phyloP scores from a whole-genome alignment of 371 early-diverging fungal genomes.

The Mucor plumbeus region DNA sequence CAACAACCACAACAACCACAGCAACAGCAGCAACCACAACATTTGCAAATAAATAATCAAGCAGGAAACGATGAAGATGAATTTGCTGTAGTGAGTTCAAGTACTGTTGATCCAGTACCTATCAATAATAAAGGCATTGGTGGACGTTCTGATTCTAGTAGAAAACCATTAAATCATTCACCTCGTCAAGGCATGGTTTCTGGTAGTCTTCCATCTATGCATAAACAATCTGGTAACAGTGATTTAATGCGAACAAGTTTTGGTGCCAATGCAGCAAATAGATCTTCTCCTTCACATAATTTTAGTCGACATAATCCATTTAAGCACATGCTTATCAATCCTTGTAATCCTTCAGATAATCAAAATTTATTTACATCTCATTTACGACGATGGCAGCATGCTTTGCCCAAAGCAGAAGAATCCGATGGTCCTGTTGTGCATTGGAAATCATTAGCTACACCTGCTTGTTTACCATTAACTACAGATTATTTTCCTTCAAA shows the following conservation, averaged over 20 bases:
- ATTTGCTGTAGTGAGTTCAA: slow-evolving; percentile 55
- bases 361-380: slow-evolving; percentile 66
- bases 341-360: slow-evolving; percentile 73
- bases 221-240: slow-evolving; percentile 56
- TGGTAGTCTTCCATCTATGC: slow-evolving; percentile 48
- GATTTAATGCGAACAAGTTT: slow-evolving; percentile 49
- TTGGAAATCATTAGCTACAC: slow-evolving; percentile 89
- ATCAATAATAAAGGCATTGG: slow-evolving; percentile 51
- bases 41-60: slow-evolving; percentile 7
- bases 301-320: slow-evolving; percentile 28
- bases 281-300: slow-evolving; percentile 49
- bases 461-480: slow-evolving; percentile 94
- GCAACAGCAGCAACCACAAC: not conserved
- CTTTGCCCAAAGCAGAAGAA: slow-evolving; percentile 62
- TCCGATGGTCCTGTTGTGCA: slow-evolving; percentile 60
- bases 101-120: slow-evolving; percentile 67
- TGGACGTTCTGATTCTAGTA: slow-evolving; percentile 24
- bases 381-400: slow-evolving; percentile 84
- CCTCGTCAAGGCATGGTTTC: slow-evolving; percentile 44
- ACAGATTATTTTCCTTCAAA: slow-evolving; percentile 86
- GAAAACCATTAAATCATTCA: slow-evolving; percentile 38
- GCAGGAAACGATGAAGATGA: slow-evolving; percentile 56
- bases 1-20: slow-evolving; percentile 9
- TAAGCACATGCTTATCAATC: slow-evolving; percentile 62
- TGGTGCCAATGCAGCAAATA: slow-evolving; percentile 30